Evolutionary conservation across 805 yeast genomes (phyloP).

Genomic region (Candida boleticola): DNA sequence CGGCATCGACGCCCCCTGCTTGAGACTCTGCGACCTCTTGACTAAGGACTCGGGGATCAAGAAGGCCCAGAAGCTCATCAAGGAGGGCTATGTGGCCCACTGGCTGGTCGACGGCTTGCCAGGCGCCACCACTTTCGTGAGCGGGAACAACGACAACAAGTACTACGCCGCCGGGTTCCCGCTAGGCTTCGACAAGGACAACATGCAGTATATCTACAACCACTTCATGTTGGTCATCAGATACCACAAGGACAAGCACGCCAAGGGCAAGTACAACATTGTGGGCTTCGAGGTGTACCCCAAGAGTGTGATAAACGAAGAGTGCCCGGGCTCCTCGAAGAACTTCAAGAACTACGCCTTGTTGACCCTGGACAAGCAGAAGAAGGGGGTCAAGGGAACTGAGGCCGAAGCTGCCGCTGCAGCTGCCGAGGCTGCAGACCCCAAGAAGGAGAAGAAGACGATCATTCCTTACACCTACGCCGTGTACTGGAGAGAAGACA

Average conservation of each 20-base stretch:
- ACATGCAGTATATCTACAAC: conserved; percentile 61
- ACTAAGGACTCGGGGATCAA: conserved; percentile 50
- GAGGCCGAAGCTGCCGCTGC: conserved; percentile 15
- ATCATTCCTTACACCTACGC: conserved; percentile 78
- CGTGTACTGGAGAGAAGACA: conserved; percentile 85
- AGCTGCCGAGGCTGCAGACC: conserved; percentile 17
- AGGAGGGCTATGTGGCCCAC: conserved; percentile 72
- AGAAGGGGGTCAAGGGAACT: conserved; percentile 13
- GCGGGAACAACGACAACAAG: conserved; percentile 54
- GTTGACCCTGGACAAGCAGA: background rate
- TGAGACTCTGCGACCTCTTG: conserved; percentile 64
- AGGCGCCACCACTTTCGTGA: conserved; percentile 79
- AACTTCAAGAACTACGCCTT: conserved; percentile 57
- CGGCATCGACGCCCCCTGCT: conserved; percentile 65
- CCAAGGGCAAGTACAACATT: conserved; percentile 48
- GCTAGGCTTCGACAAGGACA: conserved; percentile 65
- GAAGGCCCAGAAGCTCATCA: conserved; percentile 60
- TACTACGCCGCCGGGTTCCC: conserved; percentile 88
- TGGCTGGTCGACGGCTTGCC: conserved; percentile 86
- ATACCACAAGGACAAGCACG: conserved; percentile 50
- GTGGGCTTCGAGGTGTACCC: conserved; percentile 93
- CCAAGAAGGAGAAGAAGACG: conserved; percentile 25
- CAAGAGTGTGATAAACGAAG: conserved; percentile 62
- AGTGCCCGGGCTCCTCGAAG: conserved; percentile 74
- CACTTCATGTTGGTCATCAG: conserved; percentile 81